Conservation (phyloP, 345 rosid species). For the Boechera retrofracta region DNA sequence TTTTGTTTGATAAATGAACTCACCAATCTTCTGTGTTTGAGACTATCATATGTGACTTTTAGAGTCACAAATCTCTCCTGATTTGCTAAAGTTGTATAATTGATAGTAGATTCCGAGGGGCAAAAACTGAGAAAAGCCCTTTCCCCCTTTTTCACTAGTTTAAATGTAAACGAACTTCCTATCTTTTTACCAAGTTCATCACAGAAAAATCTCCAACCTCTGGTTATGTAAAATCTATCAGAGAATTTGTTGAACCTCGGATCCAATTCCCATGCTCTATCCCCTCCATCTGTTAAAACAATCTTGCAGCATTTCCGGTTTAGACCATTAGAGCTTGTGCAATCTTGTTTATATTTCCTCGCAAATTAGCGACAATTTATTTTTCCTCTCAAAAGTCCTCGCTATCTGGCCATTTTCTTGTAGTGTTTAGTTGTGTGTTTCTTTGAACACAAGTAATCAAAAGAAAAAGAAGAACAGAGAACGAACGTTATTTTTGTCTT, state of each 20-base stretch:
- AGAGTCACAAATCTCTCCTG: slow-evolving; percentile 21
- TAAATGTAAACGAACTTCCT: slow-evolving; percentile 17
- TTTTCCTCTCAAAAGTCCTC: too few relatives aligned
- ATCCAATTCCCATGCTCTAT: slow-evolving; percentile 31
- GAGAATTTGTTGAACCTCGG: slow-evolving; percentile 19
- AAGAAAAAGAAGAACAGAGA: too few relatives aligned
- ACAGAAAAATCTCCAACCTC: slow-evolving; percentile 38
- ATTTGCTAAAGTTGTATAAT: neutral
- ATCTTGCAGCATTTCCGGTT: slow-evolving; percentile 5
- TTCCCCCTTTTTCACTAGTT: slow-evolving; percentile 6
- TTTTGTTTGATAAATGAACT: slow-evolving; percentile 14
- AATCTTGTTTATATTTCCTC: neutral
- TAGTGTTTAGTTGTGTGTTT: too few relatives aligned
- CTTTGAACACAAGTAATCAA: too few relatives aligned
- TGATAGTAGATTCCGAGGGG: slow-evolving; percentile 2
- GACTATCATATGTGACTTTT: slow-evolving; percentile 8
- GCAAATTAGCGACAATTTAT: too few relatives aligned
- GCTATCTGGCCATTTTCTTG: too few relatives aligned
- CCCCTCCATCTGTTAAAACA: slow-evolving; percentile 21
- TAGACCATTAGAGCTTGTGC: neutral
- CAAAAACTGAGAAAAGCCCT: neutral
- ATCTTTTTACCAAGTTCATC: slow-evolving; percentile 7
- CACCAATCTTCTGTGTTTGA: slow-evolving; percentile 24
- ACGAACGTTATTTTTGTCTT: too few relatives aligned
- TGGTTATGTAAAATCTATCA: neutral